Evolutionary conservation across 2,329 filamentous ascomycete species (phyloP), one percentile per base, ranked within the genome.

Genomic region (Elsinoe batatas): DNA sequence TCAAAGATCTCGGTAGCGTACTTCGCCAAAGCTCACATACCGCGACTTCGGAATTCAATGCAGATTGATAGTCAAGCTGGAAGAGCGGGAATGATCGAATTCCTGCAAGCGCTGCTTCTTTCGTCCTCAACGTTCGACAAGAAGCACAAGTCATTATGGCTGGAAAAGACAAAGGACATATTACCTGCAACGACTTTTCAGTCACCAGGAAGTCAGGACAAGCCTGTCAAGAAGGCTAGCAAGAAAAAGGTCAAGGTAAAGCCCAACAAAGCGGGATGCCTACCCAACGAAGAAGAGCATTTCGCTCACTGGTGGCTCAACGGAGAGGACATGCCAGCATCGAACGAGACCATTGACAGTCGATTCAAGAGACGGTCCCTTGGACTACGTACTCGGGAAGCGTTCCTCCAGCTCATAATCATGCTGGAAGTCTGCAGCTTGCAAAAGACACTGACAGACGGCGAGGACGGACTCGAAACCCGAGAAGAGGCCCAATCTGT

Each of bases 11-110:
- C 87, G 3, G 72, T 91, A 56, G 87, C 87, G 57, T 93, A 91
- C 68, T 91, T 91, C 69, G 84, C 84, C 17, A 93, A 93, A 72
- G 88, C 87, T 0, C 86, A 88, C 1, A 72, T 93, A 17, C 88
- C 87, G 43, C 79, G 87, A 62, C 84, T 86, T 44, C 80, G 87
- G 58, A 85, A 84, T 46, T 79, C 83, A 88, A 88, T 60, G 80
- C 83, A 57, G 71, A 82, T 35, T 12, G 12, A 79, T 82, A 58
- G 79, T 79, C 53, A 80, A 84, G 65, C 73, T 78, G 5, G 79
- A 76, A 18, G 70, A 84, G 17, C 76, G 82, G 38, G 81, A 84
- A 72, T 91, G 15, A 75, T 86, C 7, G 73, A 77, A 0, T 90
- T 88, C 62, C 67, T 91, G n/a, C 82, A 84, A 12, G 59, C 60